Conservation (phyloP, 768 basidiomycete genomes). For the Amanita fuliginea region DNA sequence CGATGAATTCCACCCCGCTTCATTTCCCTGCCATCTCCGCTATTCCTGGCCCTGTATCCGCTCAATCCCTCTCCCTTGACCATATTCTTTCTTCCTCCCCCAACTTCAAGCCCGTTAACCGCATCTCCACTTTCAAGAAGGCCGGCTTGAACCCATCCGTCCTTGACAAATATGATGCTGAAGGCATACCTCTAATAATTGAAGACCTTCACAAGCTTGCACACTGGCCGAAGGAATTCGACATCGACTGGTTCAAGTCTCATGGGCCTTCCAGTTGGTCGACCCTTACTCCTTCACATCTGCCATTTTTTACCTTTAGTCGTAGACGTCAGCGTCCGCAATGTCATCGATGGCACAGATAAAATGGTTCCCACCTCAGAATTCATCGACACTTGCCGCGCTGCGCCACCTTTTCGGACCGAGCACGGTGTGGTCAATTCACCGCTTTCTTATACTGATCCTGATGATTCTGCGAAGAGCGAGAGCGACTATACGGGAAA, state of each 20-base stretch:
- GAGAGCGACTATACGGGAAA: slow-evolving; percentile 64
- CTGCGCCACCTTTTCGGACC: slow-evolving; percentile 20
- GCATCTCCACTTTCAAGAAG: slow-evolving; percentile 19
- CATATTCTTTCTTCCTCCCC: slow-evolving; percentile 20
- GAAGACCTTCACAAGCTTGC: slow-evolving; percentile 43
- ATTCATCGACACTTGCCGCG: slow-evolving; percentile 37
- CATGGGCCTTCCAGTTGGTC: slow-evolving; percentile 19
- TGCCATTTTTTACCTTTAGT: background rate
- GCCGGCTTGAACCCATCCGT: slow-evolving; percentile 15
- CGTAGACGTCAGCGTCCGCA: slow-evolving; percentile 49
- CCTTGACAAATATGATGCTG: slow-evolving; percentile 34
- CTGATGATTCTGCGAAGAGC: slow-evolving; percentile 25
- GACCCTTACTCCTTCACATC: background rate
- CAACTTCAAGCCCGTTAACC: slow-evolving; percentile 21
- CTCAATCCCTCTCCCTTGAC: slow-evolving; percentile 41
- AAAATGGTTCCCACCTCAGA: slow-evolving; percentile 35
- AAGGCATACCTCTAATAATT: slow-evolving; percentile 55
- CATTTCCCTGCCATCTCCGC: slow-evolving; percentile 2
- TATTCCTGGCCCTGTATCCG: slow-evolving; percentile 18
- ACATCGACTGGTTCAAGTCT: slow-evolving; percentile 38
- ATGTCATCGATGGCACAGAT: slow-evolving; percentile 51
- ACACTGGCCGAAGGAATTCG: slow-evolving; percentile 51
- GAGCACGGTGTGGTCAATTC: slow-evolving; percentile 24
- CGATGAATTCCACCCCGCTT: background rate
- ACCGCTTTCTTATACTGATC: background rate